Conservation (phyloP, 257 asterid genomes). For the Fraxinus cuspidata region DNA sequence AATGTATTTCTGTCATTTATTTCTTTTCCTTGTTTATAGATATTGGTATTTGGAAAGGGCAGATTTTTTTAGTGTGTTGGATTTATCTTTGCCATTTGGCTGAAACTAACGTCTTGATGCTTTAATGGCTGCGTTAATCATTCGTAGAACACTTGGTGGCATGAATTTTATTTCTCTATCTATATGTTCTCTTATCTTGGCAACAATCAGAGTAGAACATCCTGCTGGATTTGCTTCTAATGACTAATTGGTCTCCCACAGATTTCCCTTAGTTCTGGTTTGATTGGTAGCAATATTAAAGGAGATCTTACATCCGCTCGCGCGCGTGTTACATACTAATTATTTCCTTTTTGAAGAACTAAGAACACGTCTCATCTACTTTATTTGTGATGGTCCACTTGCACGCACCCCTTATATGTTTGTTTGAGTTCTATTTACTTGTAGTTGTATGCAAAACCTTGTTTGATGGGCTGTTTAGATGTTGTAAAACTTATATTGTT, state of each 20-base stretch:
- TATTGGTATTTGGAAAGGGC: not conserved
- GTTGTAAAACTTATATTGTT: slow-evolving; percentile 15
- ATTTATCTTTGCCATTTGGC: slow-evolving; percentile 18
- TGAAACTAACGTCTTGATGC: slow-evolving; percentile 6
- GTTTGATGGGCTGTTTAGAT: slow-evolving; percentile 9
- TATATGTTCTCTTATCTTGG: not conserved
- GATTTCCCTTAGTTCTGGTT: not conserved
- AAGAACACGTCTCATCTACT: not conserved
- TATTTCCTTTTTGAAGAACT: not conserved
- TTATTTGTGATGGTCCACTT: slow-evolving; percentile 14
- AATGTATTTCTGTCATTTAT: not conserved
- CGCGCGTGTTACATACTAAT: not conserved
- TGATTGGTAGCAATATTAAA: not conserved
- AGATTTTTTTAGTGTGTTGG: not conserved
- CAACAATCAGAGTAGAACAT: not conserved
- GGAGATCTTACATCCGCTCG: not conserved
- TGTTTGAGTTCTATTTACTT: not conserved
- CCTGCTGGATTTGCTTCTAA: slow-evolving; percentile 6
- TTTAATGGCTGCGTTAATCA: not conserved
- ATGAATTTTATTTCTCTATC: not conserved
- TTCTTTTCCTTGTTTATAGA: not conserved
- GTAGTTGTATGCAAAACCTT: not conserved
- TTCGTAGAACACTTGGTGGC: not conserved
- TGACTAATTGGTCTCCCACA: not conserved
- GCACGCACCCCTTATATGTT: slow-evolving; percentile 9